These are phyloP conservation scores for Proliferodiscus dingleyae DNA, from an alignment of 2,329 filamentous ascomycete species.

Conservation along the genomic window DNA sequence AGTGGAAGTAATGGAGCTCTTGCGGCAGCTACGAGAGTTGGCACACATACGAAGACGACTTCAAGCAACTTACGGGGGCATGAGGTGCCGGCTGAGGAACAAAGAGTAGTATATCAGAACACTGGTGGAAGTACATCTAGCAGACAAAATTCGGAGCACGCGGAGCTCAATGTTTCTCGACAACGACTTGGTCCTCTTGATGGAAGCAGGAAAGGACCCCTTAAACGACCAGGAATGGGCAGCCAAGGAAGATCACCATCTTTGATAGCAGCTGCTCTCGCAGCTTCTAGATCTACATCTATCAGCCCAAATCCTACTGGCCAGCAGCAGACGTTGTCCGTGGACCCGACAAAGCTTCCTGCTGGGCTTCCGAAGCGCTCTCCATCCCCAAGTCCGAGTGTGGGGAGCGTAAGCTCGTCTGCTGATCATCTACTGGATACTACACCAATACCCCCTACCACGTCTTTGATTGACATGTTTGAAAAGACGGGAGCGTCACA, in stretches of 20 bases:
- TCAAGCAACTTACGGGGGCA: conserved; percentile 8
- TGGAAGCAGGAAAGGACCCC: conserved; percentile 10
- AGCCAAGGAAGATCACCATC: conserved; percentile 46
- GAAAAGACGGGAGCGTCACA: conserved; percentile 43
- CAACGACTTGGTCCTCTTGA: conserved; percentile 12
- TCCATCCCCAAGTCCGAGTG: conserved; percentile 16
- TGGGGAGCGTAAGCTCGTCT: conserved; percentile 21
- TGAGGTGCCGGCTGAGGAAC: conserved; percentile 3
- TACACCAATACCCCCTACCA: conserved; percentile 56
- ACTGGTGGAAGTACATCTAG: conserved; percentile 20
- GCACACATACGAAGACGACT: conserved; percentile 12
- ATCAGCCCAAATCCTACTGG: conserved; percentile 40
- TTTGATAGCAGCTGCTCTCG: conserved; percentile 56
- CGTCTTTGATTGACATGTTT: conserved; percentile 63
- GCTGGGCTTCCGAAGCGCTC: conserved; percentile 5
- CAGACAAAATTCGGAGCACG: conserved; percentile 9
- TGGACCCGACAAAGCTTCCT: conserved; percentile 2
- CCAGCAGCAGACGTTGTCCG: conserved; percentile 12
- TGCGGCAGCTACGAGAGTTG: conserved; percentile 40
- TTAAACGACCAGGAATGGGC: conserved; percentile 16
- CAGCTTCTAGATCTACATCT: conserved; percentile 56
- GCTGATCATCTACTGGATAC: conserved; percentile 44
- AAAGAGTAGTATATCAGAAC: conserved; percentile 12
- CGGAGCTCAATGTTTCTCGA: conserved; percentile 11
- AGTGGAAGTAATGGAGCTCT: conserved; percentile 40